These are phyloP conservation scores for Dysphania ambrosioides DNA, from an alignment of 148 eudicot species.

Conservation along the genomic window DNA sequence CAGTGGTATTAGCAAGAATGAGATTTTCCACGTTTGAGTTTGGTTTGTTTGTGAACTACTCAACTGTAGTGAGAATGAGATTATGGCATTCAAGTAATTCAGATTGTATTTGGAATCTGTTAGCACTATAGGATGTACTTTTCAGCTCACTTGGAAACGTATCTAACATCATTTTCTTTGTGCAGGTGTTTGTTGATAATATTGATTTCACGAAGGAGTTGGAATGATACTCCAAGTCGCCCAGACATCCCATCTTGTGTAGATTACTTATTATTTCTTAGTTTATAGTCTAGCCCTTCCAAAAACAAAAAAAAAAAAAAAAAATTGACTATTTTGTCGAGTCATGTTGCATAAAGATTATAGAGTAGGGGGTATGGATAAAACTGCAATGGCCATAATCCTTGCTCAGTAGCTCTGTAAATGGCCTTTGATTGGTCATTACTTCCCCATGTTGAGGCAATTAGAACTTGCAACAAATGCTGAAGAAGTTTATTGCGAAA, in stretches of 20 bases:
- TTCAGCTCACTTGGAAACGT: background rate
- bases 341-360: slow-evolving; percentile 8
- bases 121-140: background rate
- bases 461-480: background rate
- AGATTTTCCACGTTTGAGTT: too few species aligned
- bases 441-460: background rate
- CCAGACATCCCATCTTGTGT: slow-evolving; percentile 2
- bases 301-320: too few species aligned
- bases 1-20: background rate
- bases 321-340: slow-evolving; percentile 13
- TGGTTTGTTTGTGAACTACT: background rate
- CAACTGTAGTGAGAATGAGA: too few species aligned
- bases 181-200: slow-evolving; percentile 41
- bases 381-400: slow-evolving; percentile 1
- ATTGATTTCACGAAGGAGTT: slow-evolving; percentile 34
- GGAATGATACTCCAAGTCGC: slow-evolving; percentile 21
- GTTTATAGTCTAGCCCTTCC: background rate
- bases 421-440: background rate
- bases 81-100: background rate
- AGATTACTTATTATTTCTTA: slow-evolving; percentile 24
- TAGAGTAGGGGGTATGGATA: slow-evolving; percentile 16
- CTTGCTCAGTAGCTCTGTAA: background rate
- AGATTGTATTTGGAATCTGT: background rate
- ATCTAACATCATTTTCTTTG: background rate
- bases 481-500: background rate